Base-by-base conservation (phyloP, 495 filamentous ascomycete species). In the Xylaria intraflava region DNA sequence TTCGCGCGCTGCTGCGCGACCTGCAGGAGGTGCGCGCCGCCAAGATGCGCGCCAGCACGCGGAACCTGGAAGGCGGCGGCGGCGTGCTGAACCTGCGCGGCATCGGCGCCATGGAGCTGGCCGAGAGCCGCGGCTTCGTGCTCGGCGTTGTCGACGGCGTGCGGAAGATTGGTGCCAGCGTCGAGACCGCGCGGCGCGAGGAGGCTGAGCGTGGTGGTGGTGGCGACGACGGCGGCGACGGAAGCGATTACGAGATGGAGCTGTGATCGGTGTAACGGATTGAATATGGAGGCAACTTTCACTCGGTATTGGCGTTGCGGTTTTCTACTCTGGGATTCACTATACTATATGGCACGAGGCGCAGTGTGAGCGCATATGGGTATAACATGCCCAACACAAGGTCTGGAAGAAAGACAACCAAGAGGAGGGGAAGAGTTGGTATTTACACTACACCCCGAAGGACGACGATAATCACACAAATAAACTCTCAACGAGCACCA, bases 51-150 rank as follows among this genome's bases (percentile, higher is more conserved):
- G 80, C 80, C 19, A 86, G 85, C 23, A 78, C 89, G 19, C 80
- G 80, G 46, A 73, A 80, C 6, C 65, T 96, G 36, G 84, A 92
- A 12, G 78, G 82, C 16, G 52, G 52, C 10, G 86, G 81, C 2
- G 88, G 86, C 17, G 80, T 89, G 40, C 77, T 88, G 22, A 81
- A 81, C 33, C 67, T 98, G 72, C 86, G 85, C 6, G 91, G 91
- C 12, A 83, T 96, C 12, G 93, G 93, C 2, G 84, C 85, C 2
- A 87, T 98, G 85, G 93, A 98, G 75, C 68, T 96, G 47, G 82
- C 85, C 0, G 94, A 96, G 68, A 86, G 84, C 46, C 79, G 93
- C 59, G 87, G 81, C 0, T 96, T 96, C 64, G 80, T 96, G 59
- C 65, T 80, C 22, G 87, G 87, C 1, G 88, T 96, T 8, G 83